phyloP scores from a whole-genome alignment of 2,329 filamentous ascomycete genomes.

The Scedosporium minutisporum region DNA sequence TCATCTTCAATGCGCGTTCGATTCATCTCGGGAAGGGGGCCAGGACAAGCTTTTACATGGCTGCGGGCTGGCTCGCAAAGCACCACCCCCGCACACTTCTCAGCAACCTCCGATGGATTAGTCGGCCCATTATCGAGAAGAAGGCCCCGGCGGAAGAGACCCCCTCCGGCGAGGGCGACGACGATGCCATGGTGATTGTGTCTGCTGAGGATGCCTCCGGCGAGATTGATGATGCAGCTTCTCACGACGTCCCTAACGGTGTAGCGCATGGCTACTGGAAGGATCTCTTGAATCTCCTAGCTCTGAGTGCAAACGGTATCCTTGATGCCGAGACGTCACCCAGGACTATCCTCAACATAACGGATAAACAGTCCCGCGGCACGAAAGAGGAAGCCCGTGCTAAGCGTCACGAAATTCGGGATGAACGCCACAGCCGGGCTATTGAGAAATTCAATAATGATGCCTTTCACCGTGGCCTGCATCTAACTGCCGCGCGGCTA shows the following conservation, averaged over 20 bases:
- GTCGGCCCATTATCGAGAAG: conserved; percentile 45
- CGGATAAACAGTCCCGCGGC: conserved; percentile 7
- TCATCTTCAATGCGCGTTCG: conserved; percentile 52
- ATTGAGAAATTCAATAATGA: conserved; percentile 31
- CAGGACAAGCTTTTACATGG: conserved; percentile 37
- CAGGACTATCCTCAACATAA: conserved; percentile 28
- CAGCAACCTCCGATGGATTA: conserved; percentile 44
- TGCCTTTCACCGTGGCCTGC: conserved; percentile 38
- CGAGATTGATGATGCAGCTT: conserved; percentile 15
- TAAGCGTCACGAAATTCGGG: conserved; percentile 20
- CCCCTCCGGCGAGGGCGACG: conserved; percentile 18
- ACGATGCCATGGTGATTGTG: conserved; percentile 25
- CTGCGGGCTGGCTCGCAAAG: conserved; percentile 45
- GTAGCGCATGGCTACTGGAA: conserved; percentile 55
- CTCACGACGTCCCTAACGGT: conserved; percentile 27
- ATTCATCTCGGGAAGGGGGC: conserved; percentile 50
- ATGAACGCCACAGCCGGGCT: conserved; percentile 29
- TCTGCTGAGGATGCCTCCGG: conserved; percentile 13
- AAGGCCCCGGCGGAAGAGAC: conserved; percentile 26
- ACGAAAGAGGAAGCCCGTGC: conserved; percentile 10
- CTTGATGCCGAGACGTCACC: conserved; percentile 32
- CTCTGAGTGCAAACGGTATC: conserved; percentile 37
- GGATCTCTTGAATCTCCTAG: conserved; percentile 48
- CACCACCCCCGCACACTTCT: conserved; percentile 45
- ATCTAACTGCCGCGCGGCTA: conserved; percentile 42